A percentile compares a stretch with the other conserved stretches of the same genome.
phyloP scores from a whole-genome alignment of 1,139 yeast species.

The Groenewaldozyma auringiensis region DNA sequence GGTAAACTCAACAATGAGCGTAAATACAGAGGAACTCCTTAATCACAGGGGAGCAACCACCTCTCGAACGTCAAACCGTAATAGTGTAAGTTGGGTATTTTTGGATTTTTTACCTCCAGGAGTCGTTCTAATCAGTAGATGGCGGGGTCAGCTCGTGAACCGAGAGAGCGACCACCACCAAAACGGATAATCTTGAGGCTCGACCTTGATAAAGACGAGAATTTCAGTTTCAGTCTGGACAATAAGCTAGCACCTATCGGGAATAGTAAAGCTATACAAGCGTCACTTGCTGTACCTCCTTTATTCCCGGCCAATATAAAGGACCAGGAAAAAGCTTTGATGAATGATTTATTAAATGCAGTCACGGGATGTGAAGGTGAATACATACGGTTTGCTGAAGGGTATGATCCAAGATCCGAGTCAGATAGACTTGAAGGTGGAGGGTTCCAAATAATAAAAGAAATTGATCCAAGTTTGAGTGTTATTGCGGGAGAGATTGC shows the following conservation, averaged over 20 bases:
- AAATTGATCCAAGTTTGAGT: constrained; percentile 66
- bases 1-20: no score
- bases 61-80: no score
- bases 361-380: constrained; percentile 74
- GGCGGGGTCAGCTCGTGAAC: not conserved
- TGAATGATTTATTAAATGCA: constrained; percentile 62
- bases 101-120: no score
- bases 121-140: not conserved
- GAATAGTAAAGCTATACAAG: constrained; percentile 17
- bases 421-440: constrained; percentile 52
- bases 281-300: constrained; percentile 2
- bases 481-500: constrained; percentile 60
- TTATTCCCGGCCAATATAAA: constrained; percentile 22
- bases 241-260: constrained; percentile 20
- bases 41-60: no score
- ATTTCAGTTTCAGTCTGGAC: constrained; percentile 22
- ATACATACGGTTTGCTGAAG: constrained; percentile 61
- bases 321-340: constrained; percentile 63
- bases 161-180: not conserved
- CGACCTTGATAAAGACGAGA: not conserved
- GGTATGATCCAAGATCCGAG: constrained; percentile 41
- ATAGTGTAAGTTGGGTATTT: no score
- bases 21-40: no score
- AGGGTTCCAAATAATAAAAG: constrained; percentile 63
- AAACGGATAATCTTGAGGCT: not conserved